Evolutionary conservation across 257 asterid species (phyloP), one percentile per base, ranked within the genome.

Genomic region (Echium plantagineum): DNA sequence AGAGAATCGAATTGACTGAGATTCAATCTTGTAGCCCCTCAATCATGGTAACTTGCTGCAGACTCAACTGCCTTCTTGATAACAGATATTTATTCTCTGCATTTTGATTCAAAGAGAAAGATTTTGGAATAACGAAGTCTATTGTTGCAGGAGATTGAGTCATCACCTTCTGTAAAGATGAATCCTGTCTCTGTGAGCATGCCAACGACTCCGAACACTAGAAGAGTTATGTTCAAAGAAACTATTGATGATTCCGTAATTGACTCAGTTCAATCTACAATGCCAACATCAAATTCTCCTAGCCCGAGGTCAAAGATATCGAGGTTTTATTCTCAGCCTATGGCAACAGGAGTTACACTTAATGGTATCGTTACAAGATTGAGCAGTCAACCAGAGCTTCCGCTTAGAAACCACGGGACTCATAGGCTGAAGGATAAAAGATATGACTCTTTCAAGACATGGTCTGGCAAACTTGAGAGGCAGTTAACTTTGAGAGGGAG

Each of bases 161-260:
- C 73, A 66, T 62, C 71, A 55, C 38, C 48, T 12, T 58, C 61
- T 48, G 77, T 65, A 62, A 26, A 57, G 58, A 57, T 32, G 55
- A 77, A 69, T 52, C 63, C 85, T 35, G 49, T 81, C 61, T 89
- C 97, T 4, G 78, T 83, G 51, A 83, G 91, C 70, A 81, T 89
- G 84, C 94, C 94, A 10, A 73, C 83, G 38, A 72, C 96, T 65
- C 95, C 94, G 7, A 71, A 65, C 60, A 58, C 75, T 3, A 78
- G 75, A 61, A 77, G 63, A 54, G 90, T 74, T 21, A 56, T 71
- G 4, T 75, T 81, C 21, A 61, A 49, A 35, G 62, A 32, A 17
- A 70, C 79, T 31, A 64, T 58, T 32, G 69, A 64, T 8, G 58
- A 61, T 28, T 57, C 32, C 15, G 3, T 47, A 30, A 57, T 62